Conservation (phyloP, 495 filamentous ascomycete genomes). For the Acidiella bohemica region DNA sequence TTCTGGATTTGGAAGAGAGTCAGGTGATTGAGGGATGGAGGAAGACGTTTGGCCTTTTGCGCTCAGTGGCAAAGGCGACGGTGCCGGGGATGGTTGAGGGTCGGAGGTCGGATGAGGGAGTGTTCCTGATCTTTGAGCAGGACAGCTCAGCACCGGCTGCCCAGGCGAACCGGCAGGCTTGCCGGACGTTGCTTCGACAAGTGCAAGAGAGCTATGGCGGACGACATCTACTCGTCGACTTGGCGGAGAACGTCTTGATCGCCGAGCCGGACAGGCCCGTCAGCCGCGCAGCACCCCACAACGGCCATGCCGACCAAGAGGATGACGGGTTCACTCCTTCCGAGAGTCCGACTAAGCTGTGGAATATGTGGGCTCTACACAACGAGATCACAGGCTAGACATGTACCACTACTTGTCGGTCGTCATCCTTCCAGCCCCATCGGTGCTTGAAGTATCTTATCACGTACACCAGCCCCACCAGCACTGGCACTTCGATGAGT, state of each 20-base stretch:
- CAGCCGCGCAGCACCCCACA: not conserved
- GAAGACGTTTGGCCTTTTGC: conserved; percentile 4
- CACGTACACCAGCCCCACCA: conserved; percentile 69
- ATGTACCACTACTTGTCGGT: not conserved
- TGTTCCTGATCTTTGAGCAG: not conserved
- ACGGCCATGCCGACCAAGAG: not conserved
- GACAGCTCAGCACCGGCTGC: not conserved
- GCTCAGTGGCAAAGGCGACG: not conserved
- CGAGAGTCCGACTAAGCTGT: conserved; percentile 16
- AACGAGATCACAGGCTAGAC: not conserved
- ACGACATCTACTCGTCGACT: not conserved
- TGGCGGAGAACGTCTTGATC: too few species aligned
- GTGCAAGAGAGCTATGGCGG: not conserved
- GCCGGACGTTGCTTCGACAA: not conserved
- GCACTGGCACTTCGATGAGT: conserved; percentile 79
- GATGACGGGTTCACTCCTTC: not conserved
- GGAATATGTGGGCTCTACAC: conserved; percentile 11
- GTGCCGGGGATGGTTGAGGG: not conserved
- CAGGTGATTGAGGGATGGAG: conserved; percentile 6
- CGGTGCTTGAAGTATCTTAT: conserved; percentile 45
- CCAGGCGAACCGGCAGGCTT: not conserved
- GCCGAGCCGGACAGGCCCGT: conserved; percentile 7
- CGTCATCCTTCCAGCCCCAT: conserved; percentile 38
- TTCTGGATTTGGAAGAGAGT: conserved; percentile 1
- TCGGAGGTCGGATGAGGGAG: not conserved